These are phyloP conservation scores for Maudiozyma barnettii DNA, from an alignment of 805 yeast genomes.

Conservation along the genomic window DNA sequence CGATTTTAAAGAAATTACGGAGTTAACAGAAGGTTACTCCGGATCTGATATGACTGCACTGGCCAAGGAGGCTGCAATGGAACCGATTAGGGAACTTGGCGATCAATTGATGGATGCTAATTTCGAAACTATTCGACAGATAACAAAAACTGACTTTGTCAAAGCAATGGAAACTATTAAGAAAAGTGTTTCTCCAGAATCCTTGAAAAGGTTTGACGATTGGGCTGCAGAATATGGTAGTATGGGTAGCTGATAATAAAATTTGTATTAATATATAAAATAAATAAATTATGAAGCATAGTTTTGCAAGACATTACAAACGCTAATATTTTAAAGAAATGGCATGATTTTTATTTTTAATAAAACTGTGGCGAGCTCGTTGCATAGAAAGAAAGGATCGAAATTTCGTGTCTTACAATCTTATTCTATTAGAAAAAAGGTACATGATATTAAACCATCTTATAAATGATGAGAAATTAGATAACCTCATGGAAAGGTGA, in stretches of 20 bases:
- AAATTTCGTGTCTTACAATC: too few species aligned
- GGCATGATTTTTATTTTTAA: too few species aligned
- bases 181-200: slow-evolving; percentile 82
- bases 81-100: slow-evolving; percentile 84
- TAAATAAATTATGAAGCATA: too few species aligned
- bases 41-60: slow-evolving; percentile 92
- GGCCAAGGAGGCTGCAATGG: slow-evolving; percentile 98
- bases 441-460: too few species aligned
- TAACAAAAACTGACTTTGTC: slow-evolving; percentile 64
- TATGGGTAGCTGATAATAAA: slow-evolving; percentile 39
- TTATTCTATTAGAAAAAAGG: too few species aligned
- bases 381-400: too few species aligned
- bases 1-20: slow-evolving; percentile 54
- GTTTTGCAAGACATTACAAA: too few species aligned
- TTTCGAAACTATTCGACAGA: slow-evolving; percentile 71
- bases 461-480: too few species aligned
- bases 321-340: too few species aligned
- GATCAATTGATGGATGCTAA: slow-evolving; percentile 64
- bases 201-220: slow-evolving; percentile 66
- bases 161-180: slow-evolving; percentile 68
- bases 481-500: too few species aligned
- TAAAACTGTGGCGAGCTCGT: too few species aligned
- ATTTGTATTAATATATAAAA: neutral
- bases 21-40: slow-evolving; percentile 73
- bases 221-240: slow-evolving; percentile 90